Evolutionary conservation across 371 early-diverging fungal genomes (phyloP), one percentile per base, ranked within the genome.

Genomic region (Mucor piriformis): DNA sequence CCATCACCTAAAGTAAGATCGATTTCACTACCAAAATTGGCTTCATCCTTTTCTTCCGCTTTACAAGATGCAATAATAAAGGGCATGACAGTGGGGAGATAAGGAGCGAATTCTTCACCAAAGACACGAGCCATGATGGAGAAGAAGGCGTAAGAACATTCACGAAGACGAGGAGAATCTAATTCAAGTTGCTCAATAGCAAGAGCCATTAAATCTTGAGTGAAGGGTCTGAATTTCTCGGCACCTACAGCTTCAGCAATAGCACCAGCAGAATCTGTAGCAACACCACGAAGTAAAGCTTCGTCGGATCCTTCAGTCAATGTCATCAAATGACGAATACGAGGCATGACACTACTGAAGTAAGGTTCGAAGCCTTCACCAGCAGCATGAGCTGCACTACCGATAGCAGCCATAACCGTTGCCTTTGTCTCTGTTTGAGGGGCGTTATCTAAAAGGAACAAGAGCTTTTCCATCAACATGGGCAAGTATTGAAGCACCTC

Each of bases 181-280:
- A 91, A 64, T 12, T 81, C 74, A 69, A 94, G 75, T 20, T 93
- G 92, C 32, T 93, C 89, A 53, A 92, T 76, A 12, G 92, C 93
- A 49, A 92, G 69, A 23, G 69, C 72, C 91, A 94, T 92, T 50
- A 86, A 64, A 20, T 84, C 85, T 21, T 86, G 78, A 52, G 92
- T 67, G 58, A 89, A 84, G 23, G 95, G 94, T 27, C 83, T 73
- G 82, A 93, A 94, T 16, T 82, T 74, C 0, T 92, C 93, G 43
- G 87, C 85, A 54, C 96, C 96, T 18, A 92, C 91, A 11, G 95
- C 93, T 56, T 88, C 89, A 16, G 94, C 95, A 64, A 95, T 83
- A 6, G 92, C 86, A 54, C 89, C 92, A 50, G 90, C 85, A 21
- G 95, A 82, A 63, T 95, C 95, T 0, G 91, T 92, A 4, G 96